Evolutionary conservation across 345 rosid species (phyloP), one percentile per base, ranked within the genome.

Genomic region (Erucastrum elatum): DNA sequence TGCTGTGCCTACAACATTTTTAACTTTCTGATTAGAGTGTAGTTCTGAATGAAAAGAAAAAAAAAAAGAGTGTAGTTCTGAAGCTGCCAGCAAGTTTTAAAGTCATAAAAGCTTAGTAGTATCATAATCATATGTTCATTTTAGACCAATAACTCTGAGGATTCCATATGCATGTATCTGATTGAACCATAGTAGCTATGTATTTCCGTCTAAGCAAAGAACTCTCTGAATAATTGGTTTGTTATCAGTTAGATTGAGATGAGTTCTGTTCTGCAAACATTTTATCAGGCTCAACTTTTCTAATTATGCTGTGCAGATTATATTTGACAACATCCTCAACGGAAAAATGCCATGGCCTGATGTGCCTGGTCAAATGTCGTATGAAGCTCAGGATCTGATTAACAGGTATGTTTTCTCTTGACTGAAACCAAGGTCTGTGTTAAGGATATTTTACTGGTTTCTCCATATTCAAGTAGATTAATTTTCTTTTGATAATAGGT

Each of bases 311-410:
- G 61, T 82, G 70, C 94, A 89, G 97, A 82, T 85, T 66, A 89
- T 91, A 70, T 91, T 91, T 76, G 90, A 91, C 83, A 91, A 91
- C 81, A 89, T 91, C 80, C 91, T 91, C 60, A 91, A 85, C 60
- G 87, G 86, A 66, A 89, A 91, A 82, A 86, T 91, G 75, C 91
- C 92, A 4, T 91, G 94, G 97, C 97, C 97, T 70, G 56, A 81
- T 55, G 83, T 88, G 66, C 94, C 92, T 53, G 80, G 83, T 61
- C 86, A 81, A 76, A 88, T 91, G 92, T 89, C 97, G 15, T 82
- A 79, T 73, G 94, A 88, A 78, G 90, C 94, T 80, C 94, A 91
- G 84, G 92, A 89, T 86, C 85, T 89, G 70, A 88, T 91, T 82
- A 86, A 84, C 83, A 91, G 97, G 97, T 91, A 73, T 69, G 84